Evolutionary conservation across 1,284 basidiomycete species (phyloP).

Genomic region (Cutaneotrichosporon cutaneum): DNA sequence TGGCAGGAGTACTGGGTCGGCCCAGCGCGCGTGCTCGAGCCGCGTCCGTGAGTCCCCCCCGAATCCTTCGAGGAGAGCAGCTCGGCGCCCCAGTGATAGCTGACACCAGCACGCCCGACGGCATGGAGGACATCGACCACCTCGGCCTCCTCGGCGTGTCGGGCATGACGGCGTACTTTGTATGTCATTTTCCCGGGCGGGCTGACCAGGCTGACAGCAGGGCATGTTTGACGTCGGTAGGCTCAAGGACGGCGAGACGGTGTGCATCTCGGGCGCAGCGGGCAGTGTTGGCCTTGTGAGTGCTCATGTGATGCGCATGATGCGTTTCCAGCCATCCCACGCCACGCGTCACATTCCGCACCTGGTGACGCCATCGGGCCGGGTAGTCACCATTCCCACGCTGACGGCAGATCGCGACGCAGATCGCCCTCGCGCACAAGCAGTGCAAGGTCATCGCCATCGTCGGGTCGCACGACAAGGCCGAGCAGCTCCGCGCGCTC

Average conservation of each 20-base stretch:
- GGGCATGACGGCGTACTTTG: constrained; percentile 82
- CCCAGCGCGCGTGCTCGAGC: constrained; percentile 59
- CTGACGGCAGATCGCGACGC: constrained; percentile 65
- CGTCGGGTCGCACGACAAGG: constrained; percentile 75
- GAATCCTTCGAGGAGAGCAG: background rate
- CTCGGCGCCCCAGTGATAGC: no score
- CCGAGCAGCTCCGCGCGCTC: constrained; percentile 75
- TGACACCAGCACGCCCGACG: constrained; percentile 57
- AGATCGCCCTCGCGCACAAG: constrained; percentile 57
- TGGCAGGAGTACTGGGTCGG: constrained; percentile 75
- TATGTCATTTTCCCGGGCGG: no score
- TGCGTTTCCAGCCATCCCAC: background rate
- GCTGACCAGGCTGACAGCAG: no score
- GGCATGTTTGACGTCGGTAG: constrained; percentile 75
- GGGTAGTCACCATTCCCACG: no score
- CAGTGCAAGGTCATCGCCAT: constrained; percentile 74
- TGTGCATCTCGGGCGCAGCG: constrained; percentile 83
- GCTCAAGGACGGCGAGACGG: constrained; percentile 74
- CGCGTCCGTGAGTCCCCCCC: constrained; percentile 57
- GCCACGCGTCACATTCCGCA: background rate
- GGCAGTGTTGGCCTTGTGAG: constrained; percentile 67
- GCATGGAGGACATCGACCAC: constrained; percentile 67
- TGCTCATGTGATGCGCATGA: constrained; percentile 13
- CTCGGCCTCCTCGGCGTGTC: constrained; percentile 71
- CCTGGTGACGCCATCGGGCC: no score